A percentile compares a stretch with the other conserved stretches of the same genome.
These are phyloP conservation scores for Begonia masoniana DNA, from an alignment of 306 rosid species.

Conservation along the genomic window DNA sequence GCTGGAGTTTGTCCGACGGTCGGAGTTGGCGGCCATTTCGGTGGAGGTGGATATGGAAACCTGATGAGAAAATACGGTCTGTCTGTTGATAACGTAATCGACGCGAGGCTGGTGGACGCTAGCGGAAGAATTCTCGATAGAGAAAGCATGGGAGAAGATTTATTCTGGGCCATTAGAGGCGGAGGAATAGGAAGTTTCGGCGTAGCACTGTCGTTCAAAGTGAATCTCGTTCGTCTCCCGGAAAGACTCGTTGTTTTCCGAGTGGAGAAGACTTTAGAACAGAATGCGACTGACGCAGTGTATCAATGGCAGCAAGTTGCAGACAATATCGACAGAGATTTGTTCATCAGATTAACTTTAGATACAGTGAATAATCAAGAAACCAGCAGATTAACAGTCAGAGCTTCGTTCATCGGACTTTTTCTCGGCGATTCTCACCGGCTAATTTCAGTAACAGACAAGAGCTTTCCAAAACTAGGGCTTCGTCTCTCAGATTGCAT, in stretches of 20 bases:
- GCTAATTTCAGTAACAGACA: slow-evolving; percentile 6
- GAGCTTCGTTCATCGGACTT: slow-evolving; percentile 4
- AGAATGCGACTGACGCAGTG: slow-evolving; percentile 6
- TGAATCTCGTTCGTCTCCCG: slow-evolving; percentile 16
- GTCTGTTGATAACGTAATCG: slow-evolving; percentile 16
- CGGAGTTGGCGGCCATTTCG: slow-evolving; percentile 22
- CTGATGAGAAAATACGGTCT: slow-evolving; percentile 26
- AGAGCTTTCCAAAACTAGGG: slow-evolving; percentile 17
- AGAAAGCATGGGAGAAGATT: slow-evolving; percentile 26
- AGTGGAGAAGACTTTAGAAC: slow-evolving; percentile 1
- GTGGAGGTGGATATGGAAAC: slow-evolving; percentile 28
- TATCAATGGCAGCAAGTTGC: slow-evolving; percentile 12
- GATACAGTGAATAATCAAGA: not conserved
- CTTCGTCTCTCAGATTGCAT: slow-evolving; percentile 9
- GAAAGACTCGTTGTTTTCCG: slow-evolving; percentile 13
- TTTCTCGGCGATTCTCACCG: slow-evolving; percentile 7
- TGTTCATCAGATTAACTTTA: slow-evolving; percentile 3
- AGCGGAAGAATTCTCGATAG: slow-evolving; percentile 16
- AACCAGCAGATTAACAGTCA: not conserved
- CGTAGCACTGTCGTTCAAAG: slow-evolving; percentile 20
- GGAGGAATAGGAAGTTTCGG: slow-evolving; percentile 31
- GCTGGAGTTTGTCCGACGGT: slow-evolving; percentile 15
- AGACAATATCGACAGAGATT: slow-evolving; percentile 13
- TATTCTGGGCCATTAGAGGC: slow-evolving; percentile 36
- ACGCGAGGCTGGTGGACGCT: slow-evolving; percentile 16